Evolutionary conservation across 2,329 filamentous ascomycete species (phyloP), one percentile per base, ranked within the genome.

Genomic region (Aureobasidium melanogenum): DNA sequence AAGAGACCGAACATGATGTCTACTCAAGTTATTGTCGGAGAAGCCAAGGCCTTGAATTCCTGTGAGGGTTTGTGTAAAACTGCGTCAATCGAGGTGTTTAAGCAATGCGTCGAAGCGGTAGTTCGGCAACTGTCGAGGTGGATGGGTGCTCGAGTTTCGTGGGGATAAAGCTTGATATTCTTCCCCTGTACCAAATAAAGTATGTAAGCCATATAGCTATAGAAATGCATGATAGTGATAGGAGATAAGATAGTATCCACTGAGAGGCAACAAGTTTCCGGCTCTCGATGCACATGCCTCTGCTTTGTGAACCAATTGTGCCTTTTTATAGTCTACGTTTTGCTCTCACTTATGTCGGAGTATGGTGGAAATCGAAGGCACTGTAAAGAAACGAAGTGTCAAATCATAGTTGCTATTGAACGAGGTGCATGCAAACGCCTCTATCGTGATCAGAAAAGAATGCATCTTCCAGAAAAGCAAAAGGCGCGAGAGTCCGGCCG

Each of bases 1-100:
- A 51, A 61, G 9, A 62, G 48, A 28, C 59, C 59, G 24, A 61
- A 61, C 59, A 61, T 61, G 32, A 12, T 26, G 19, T 5, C 32
- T 36, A 36, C 32, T 36, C 32, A 36, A 36, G 12, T 36, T 36
- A 5, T 36, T 36, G 14, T 36, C 15, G 32, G 32, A 14, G 12
- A 19, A 3, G 17, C 19, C 19, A 12, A 15, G 5, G 14, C 5
- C 19, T 52, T 12, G 15, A 10, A 5, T 8, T 36, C n/a, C 5
- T 51, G 12, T n/a, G 12, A 36, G 19, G 9, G 19, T 2, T 30
- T 24, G 36, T 24, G 17, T 5, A n/a, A 28, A 9, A 5, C 10
- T 44, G 1, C 12, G 6, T n/a, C 17, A 12, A 14, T n/a, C 17
- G 32, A 56, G 19, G 10, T 43, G 12, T 19, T 9, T n/a, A 17